Evolutionary conservation across 2,329 filamentous ascomycete genomes (phyloP).

Genomic region (Diaporthe ilicicola): DNA sequence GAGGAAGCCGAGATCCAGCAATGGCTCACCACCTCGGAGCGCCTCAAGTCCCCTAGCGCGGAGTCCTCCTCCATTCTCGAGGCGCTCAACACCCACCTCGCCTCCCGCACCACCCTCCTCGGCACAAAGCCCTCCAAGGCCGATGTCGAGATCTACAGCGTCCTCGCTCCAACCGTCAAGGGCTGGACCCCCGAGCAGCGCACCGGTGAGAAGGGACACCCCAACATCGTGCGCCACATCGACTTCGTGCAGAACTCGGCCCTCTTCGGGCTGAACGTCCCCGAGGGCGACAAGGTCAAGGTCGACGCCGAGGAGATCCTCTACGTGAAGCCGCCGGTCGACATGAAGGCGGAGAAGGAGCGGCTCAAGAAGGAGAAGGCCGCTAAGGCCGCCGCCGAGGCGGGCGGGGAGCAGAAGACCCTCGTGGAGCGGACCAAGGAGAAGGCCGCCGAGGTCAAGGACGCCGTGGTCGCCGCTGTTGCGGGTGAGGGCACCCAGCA

Average conservation of each 20-base stretch:
- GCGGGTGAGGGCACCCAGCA: slow-evolving; percentile 48
- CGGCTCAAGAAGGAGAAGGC: slow-evolving; percentile 96
- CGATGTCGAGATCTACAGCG: slow-evolving; percentile 84
- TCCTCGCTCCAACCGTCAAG: slow-evolving; percentile 78
- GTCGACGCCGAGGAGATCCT: slow-evolving; percentile 83
- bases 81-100: slow-evolving; percentile 85
- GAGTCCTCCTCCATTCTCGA: slow-evolving; percentile 72
- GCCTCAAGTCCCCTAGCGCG: slow-evolving; percentile 62
- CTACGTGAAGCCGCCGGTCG: slow-evolving; percentile 87
- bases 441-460: slow-evolving; percentile 60
- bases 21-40: slow-evolving; percentile 83
- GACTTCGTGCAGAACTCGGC: slow-evolving; percentile 95
- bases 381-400: slow-evolving; percentile 65
- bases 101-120: slow-evolving; percentile 87
- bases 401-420: slow-evolving; percentile 55
- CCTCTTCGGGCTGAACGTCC: slow-evolving; percentile 75
- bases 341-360: slow-evolving; percentile 96
- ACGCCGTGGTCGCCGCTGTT: slow-evolving; percentile 54
- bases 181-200: slow-evolving; percentile 86
- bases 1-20: slow-evolving; percentile 90
- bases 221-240: slow-evolving; percentile 89
- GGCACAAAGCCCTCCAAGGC: slow-evolving; percentile 89
- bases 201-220: slow-evolving; percentile 87
- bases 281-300: slow-evolving; percentile 76
- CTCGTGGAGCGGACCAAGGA: slow-evolving; percentile 70